These are phyloP conservation scores for Cardamine resedifolia DNA, from an alignment of 345 rosid species.

Conservation along the genomic window DNA sequence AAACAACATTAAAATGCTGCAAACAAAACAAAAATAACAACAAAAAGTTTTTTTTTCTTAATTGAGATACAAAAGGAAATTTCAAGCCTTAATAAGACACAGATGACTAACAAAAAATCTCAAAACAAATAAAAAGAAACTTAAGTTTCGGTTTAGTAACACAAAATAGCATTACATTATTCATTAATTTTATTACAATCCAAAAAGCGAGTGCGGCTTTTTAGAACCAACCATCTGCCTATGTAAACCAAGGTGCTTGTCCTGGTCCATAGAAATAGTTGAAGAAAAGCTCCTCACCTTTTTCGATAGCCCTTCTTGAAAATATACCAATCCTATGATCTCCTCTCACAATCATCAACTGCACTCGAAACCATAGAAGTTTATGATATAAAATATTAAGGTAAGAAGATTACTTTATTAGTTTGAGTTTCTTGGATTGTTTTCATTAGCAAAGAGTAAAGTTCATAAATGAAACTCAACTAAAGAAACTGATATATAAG, in stretches of 20 bases:
- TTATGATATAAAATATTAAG: too few species aligned
- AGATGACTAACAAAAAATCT: not conserved
- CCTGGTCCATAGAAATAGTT: conserved; percentile 80
- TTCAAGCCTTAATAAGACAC: not conserved
- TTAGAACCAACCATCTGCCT: not conserved
- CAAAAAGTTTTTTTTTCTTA: not conserved
- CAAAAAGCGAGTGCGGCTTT: not conserved
- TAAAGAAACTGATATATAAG: not conserved
- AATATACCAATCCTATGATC: conserved; percentile 87
- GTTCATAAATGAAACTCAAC: not conserved
- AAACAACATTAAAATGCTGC: not conserved
- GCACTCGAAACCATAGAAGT: not conserved
- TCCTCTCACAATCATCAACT: conserved; percentile 91
- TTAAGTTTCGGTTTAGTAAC: not conserved
- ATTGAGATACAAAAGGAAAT: not conserved
- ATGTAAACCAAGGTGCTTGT: conserved; percentile 60
- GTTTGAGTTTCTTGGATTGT: not conserved
- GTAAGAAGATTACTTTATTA: not conserved
- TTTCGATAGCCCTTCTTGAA: conserved; percentile 71
- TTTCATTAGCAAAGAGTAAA: not conserved
- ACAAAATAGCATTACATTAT: not conserved
- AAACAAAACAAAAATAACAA: not conserved
- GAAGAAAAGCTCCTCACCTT: conserved; percentile 84
- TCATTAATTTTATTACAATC: not conserved
- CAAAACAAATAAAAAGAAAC: not conserved